Evolutionary conservation across 1,284 basidiomycete species (phyloP).

Genomic region (Lentinula novae-zelandiae): DNA sequence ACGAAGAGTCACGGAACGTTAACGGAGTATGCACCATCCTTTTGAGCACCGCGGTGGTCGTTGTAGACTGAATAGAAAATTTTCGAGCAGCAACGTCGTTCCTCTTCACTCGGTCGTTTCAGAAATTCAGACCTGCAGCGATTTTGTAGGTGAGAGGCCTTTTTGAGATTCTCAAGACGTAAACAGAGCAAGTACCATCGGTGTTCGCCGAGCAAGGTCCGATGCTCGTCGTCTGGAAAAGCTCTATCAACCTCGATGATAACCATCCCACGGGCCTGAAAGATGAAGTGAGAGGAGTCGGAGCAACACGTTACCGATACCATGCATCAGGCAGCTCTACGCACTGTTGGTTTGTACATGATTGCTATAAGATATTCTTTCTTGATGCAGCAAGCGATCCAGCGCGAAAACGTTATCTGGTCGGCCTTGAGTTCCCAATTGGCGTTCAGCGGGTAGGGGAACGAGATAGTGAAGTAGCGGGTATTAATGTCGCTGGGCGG

Average conservation of each 20-base stretch:
- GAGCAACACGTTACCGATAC: neutral
- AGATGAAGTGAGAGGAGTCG: neutral
- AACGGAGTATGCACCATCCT: conserved; percentile 31
- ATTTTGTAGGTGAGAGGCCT: neutral
- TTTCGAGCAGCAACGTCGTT: conserved; percentile 36
- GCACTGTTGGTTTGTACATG: conserved; percentile 60
- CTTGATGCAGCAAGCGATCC: conserved; percentile 60
- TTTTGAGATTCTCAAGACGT: neutral
- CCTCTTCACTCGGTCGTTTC: conserved; percentile 36
- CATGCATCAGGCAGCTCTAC: conserved; percentile 16
- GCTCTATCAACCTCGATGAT: conserved; percentile 53
- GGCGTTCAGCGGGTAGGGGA: conserved; percentile 57
- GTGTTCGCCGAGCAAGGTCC: conserved; percentile 58
- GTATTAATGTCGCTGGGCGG: conserved; percentile 49
- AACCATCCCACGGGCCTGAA: conserved; percentile 60
- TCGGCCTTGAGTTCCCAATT: conserved; percentile 52
- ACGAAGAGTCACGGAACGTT: neutral
- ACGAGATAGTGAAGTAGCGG: conserved; percentile 53
- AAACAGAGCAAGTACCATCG: conserved; percentile 36
- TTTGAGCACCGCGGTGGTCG: conserved; percentile 37
- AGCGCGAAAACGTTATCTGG: conserved; percentile 47
- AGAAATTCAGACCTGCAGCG: conserved; percentile 37
- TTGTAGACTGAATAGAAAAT: conserved; percentile 53
- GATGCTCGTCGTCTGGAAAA: conserved; percentile 22
- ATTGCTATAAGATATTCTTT: conserved; percentile 46